Evolutionary conservation across 2,329 filamentous ascomycete species (phyloP).

Genomic region (Phaeoacremonium minimum): DNA sequence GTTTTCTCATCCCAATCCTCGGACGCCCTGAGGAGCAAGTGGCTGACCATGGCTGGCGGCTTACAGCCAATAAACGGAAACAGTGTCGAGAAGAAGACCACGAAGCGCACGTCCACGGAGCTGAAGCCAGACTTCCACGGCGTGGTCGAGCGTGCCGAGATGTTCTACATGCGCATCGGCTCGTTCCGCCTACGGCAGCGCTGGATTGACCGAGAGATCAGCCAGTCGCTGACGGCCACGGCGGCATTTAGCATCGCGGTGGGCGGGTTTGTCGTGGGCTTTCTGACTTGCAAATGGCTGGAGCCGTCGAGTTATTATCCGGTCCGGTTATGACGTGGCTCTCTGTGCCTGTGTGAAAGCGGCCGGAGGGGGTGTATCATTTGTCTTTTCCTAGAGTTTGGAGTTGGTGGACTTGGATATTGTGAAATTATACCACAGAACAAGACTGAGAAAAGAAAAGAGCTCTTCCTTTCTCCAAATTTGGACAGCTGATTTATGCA

Average conservation of each 20-base stretch:
- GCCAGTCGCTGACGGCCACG: conserved; percentile 15
- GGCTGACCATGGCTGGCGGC: no score
- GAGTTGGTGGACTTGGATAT: no score
- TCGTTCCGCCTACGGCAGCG: conserved; percentile 20
- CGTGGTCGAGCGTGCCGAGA: conserved; percentile 15
- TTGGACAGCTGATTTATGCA: no score
- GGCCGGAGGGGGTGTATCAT: no score
- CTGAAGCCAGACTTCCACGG: conserved; percentile 14
- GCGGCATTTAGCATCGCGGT: conserved; percentile 13
- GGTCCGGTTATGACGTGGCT: no score
- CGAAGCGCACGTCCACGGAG: conserved; percentile 15
- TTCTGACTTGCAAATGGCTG: no score
- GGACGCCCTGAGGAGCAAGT: conserved; percentile 2
- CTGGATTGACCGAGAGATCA: conserved; percentile 24
- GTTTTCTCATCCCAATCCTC: conserved; percentile 8
- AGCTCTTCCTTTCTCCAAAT: no score
- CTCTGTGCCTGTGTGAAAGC: no score
- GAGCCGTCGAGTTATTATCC: no score
- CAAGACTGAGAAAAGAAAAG: no score
- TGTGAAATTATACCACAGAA: no score
- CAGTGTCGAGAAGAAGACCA: conserved; percentile 20
- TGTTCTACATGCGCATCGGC: conserved; percentile 28
- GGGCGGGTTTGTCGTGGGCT: conserved; percentile 18
- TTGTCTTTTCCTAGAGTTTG: no score
- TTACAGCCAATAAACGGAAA: conserved; percentile 1